Evolutionary conservation across 1,139 yeast genomes (phyloP).

Genomic region (Yamadazyma trypodendri): DNA sequence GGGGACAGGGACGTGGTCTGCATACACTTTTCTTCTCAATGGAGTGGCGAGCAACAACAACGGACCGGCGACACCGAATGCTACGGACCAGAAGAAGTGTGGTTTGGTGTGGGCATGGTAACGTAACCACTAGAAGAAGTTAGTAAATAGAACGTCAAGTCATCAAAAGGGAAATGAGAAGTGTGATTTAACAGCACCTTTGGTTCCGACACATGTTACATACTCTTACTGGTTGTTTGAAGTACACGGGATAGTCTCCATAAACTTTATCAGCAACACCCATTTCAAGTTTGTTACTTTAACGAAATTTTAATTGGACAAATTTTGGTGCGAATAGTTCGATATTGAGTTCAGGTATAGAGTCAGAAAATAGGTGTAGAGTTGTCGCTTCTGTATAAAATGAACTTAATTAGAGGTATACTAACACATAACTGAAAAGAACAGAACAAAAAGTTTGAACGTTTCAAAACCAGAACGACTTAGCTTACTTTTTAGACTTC

Average conservation of each 20-base stretch:
- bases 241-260: constrained; percentile 61
- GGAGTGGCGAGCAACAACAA: constrained; percentile 63
- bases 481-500: constrained; percentile 3
- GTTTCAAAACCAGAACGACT: neutral
- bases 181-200: neutral
- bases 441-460: neutral
- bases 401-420: too few relatives aligned
- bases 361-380: too few relatives aligned
- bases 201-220: constrained; percentile 21
- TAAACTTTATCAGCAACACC: constrained; percentile 36
- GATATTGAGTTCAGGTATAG: too few relatives aligned
- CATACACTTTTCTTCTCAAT: constrained; percentile 67
- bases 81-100: constrained; percentile 69
- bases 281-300: constrained; percentile 15
- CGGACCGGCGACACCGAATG: constrained; percentile 70
- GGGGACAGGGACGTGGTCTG: constrained; percentile 71
- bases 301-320: constrained; percentile 14
- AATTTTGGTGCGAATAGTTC: constrained; percentile 5
- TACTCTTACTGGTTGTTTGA: constrained; percentile 63
- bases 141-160: constrained; percentile 27
- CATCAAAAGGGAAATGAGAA: too few relatives aligned
- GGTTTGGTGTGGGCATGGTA: constrained; percentile 80
- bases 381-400: too few relatives aligned
- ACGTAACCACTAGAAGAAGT: constrained; percentile 61
- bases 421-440: too few relatives aligned